Percentiles rank a stretch among this genome's conserved stretches.
Conservation (phyloP, 306 rosid genomes). For the Vigna angularis region DNA sequence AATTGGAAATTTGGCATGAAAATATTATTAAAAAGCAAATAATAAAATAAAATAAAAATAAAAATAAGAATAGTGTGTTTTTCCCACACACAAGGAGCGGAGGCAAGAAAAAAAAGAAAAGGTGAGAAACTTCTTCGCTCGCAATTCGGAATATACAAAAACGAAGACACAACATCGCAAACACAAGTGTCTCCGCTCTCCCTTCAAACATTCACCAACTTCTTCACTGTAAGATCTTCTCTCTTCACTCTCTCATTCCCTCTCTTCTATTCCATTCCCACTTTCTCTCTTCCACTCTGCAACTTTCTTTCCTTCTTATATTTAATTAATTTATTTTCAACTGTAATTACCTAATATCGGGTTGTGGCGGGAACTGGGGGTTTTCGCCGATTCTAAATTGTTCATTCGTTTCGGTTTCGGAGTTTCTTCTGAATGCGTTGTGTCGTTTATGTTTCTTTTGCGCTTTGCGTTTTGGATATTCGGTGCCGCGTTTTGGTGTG, state of each 20-base stretch:
- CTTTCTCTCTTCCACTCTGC: slow-evolving; percentile 25
- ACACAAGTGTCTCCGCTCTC: slow-evolving; percentile 32
- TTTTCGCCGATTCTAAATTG: slow-evolving; percentile 24
- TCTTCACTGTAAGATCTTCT: slow-evolving; percentile 53
- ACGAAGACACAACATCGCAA: slow-evolving; percentile 29
- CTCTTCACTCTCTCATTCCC: background rate
- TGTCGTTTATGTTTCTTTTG: background rate
- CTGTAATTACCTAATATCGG: slow-evolving; percentile 15
- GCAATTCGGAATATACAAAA: slow-evolving; percentile 39
- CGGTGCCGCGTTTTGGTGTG: background rate
- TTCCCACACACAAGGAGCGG: slow-evolving; percentile 44
- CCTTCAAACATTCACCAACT: slow-evolving; percentile 41
- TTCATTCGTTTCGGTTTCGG: background rate
- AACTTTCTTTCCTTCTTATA: background rate
- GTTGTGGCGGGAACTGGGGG: slow-evolving; percentile 54
- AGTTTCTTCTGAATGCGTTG: slow-evolving; percentile 5
- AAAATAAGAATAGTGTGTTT: background rate
- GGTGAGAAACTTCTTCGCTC: slow-evolving; percentile 51
- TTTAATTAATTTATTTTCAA: background rate
- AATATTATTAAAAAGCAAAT: background rate
- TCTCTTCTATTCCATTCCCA: background rate
- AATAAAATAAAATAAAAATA: background rate
- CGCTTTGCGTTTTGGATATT: background rate
- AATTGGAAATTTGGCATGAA: background rate
- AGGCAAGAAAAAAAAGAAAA: slow-evolving; percentile 32